Percentiles rank a stretch among this genome's conserved stretches.
Evolutionary conservation across 257 asterid species (phyloP).

Genomic region (Penstemon davidsonii): DNA sequence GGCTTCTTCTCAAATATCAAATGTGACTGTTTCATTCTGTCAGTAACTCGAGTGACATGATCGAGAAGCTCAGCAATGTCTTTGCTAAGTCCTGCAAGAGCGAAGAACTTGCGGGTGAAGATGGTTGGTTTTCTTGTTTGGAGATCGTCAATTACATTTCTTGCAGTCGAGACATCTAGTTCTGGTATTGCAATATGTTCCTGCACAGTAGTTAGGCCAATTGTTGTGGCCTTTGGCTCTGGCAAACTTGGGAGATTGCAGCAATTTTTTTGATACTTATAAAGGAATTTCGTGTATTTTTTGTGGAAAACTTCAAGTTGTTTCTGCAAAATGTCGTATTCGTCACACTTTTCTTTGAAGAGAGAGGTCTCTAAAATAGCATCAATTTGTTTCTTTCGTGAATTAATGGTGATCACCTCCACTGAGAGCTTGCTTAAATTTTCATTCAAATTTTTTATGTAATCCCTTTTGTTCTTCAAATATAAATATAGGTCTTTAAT

Average conservation of each 20-base stretch:
- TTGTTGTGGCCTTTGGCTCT: too few relatives aligned
- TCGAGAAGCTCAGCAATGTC: neutral
- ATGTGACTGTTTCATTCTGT: neutral
- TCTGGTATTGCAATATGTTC: neutral
- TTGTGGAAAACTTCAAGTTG: neutral
- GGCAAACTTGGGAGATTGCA: neutral
- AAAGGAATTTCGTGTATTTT: neutral
- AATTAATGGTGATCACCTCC: neutral
- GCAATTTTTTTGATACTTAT: neutral
- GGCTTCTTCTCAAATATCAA: neutral
- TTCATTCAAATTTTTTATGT: neutral
- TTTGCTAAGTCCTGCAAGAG: constrained; percentile 15
- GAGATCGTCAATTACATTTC: neutral
- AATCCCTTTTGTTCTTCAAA: neutral
- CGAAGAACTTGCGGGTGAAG: neutral
- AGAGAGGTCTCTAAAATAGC: neutral
- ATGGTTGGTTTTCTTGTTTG: neutral
- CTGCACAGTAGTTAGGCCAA: too few relatives aligned
- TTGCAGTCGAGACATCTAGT: neutral
- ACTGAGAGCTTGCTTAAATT: neutral
- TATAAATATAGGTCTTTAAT: constrained; percentile 2
- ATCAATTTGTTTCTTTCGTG: neutral
- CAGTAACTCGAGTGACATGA: neutral
- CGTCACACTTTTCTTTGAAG: neutral
- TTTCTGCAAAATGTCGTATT: neutral